Evolutionary conservation across 257 asterid genomes (phyloP), one percentile per base, ranked within the genome.

Genomic region (Solanum pennellii): DNA sequence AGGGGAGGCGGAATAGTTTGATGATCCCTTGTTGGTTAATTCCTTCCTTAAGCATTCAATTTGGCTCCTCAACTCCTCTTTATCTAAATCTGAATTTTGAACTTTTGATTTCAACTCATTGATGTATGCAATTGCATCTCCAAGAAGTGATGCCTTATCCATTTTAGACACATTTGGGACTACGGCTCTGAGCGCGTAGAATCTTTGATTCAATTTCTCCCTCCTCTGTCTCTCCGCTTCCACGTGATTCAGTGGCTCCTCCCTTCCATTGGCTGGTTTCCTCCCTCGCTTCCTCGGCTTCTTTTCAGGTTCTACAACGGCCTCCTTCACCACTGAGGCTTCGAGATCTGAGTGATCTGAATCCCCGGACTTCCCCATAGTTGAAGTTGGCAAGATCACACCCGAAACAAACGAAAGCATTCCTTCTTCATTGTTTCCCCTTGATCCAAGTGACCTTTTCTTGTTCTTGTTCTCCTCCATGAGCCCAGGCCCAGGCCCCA

Each of bases 171-270:
- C 97, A 47, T 95, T 96, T 0, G 99, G 99, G 18, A 96, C 99
- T 0, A 96, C 98, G 1, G 99, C 98, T 85, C 99, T 73, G 5
- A 96, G 94, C 3, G 98, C 94, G 74, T 96, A 95, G 89, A 96
- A 96, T 69, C 90, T 89, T 89, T 96, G 99, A 87, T 96, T 96
- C 86, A 96, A 66, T 88, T 96, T 96, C 94, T 96, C 99, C 88
- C 99, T 89, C 91, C 99, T 92, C 89, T 96, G 99, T 90, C 99
- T 87, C 94, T 96, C 99, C 0, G 99, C 99, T 82, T 96, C 99
- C 16, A 96, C 99, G 35, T 96, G 99, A 86, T 96, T 96, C 72
- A 96, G 82, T 0, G 99, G 99, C 93, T 96, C 98, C 86, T 94
- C 98, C 52, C 99, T 87, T 31, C 99, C 99, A 29, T 96, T 95